Base-by-base conservation (phyloP, 2,329 filamentous ascomycete genomes). In the Fusarium illudens region DNA sequence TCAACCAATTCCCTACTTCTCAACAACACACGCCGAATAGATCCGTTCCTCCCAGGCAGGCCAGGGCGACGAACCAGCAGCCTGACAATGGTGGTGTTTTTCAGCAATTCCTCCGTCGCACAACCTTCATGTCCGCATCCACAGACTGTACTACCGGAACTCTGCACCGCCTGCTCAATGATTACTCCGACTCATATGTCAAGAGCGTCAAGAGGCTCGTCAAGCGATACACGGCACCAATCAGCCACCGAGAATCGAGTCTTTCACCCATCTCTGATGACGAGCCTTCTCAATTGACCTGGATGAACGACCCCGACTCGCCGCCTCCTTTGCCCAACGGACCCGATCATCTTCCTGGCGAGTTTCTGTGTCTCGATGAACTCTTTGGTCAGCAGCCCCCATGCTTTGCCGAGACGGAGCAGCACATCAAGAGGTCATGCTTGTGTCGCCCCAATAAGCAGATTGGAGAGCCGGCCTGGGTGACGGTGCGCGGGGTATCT, bases 301-400 rank as follows among this genome's bases (percentile, higher is more conserved):
- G 75, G 78, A 62, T 74, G 13, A 70, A 73, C 49, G 78, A 79
- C 17, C 62, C 68, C 0, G 71, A 75, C 13, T 72, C 75, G 4
- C 75, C 76, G 2, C 60, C 53, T 1, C 37, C 42, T 7, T 64
- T 73, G 7, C 54, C 63, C 7, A 62, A 56, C 22, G 52, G 64
- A 1, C 76, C 76, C 4, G 71, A 72, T 34, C 77, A 81, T 5
- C 70, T 87, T 5, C 83, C 86, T 0, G 84, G 85, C 19, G 84
- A 87, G 65, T 84, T 85, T 34, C 74, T 87, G 7, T 77, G 71
- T n/a, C 64, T 80, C 17, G 73, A 75, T 12, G 44, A 68, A 1
- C 64, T 74, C 4, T 34, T 71, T 10, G 33, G 25, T 0, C 13
- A 53, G 4, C 62, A 64, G n/a, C 44, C 66, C 1, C 44, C 39